phyloP scores from a whole-genome alignment of 2,329 filamentous ascomycete species.

The Tothia fuscella region DNA sequence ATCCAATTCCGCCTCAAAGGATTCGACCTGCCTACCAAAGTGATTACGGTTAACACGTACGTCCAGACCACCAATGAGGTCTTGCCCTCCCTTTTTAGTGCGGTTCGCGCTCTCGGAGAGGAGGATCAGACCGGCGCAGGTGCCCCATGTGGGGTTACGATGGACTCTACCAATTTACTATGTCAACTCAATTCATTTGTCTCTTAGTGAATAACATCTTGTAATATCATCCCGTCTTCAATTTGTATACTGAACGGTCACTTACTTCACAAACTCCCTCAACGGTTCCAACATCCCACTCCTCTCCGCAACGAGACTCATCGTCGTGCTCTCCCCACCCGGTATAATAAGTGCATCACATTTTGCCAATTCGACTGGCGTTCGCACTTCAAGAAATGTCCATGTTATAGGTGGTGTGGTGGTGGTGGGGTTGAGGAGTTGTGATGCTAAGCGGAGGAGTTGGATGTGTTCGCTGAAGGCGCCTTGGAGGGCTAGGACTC shows the following conservation, averaged over 20 bases:
- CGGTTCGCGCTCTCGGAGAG: conserved; percentile 79
- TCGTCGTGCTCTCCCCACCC: conserved; percentile 89
- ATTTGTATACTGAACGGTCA: conserved; percentile 13
- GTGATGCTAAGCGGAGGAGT: conserved; percentile 57
- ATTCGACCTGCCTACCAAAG: conserved; percentile 87
- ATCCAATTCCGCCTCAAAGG: conserved; percentile 65
- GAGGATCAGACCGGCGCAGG: conserved; percentile 86
- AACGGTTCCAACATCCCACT: conserved; percentile 74
- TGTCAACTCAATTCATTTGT: too few species aligned
- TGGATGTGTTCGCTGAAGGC: conserved; percentile 82
- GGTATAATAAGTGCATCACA: conserved; percentile 85
- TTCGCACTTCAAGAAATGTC: conserved; percentile 69
- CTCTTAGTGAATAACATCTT: not conserved
- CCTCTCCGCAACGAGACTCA: conserved; percentile 74
- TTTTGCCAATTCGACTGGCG: conserved; percentile 50
- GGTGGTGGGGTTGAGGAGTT: conserved; percentile 25
- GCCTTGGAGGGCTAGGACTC: conserved; percentile 71
- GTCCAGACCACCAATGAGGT: conserved; percentile 81
- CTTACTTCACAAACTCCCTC: conserved; percentile 80
- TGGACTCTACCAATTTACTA: conserved; percentile 51
- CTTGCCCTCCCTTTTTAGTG: conserved; percentile 83
- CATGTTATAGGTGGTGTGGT: conserved; percentile 29
- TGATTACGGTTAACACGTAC: conserved; percentile 89
- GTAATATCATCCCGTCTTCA: not conserved
- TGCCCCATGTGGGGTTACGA: conserved; percentile 84